These are phyloP conservation scores for Elsinoe batatas DNA, from an alignment of 2,329 filamentous ascomycete species.

Conservation along the genomic window DNA sequence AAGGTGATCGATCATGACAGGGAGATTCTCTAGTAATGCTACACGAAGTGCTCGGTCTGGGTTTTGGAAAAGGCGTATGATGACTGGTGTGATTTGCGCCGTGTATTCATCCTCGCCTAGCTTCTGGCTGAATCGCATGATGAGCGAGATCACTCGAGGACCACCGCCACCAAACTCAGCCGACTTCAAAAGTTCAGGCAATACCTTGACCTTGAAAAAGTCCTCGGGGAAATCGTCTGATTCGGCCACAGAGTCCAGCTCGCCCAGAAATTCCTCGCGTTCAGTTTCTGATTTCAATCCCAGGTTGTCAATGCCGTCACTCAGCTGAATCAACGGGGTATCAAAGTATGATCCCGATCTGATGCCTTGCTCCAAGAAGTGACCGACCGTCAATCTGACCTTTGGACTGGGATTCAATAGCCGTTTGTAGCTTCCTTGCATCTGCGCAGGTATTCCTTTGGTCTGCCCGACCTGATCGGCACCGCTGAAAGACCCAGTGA, in stretches of 20 bases:
- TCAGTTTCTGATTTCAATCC: conserved; percentile 80
- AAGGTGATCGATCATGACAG: conserved; percentile 82
- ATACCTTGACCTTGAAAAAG: conserved; percentile 93
- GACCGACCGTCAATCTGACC: conserved; percentile 67
- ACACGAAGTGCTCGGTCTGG: conserved; percentile 88
- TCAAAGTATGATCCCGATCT: conserved; percentile 82
- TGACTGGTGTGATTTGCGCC: conserved; percentile 68
- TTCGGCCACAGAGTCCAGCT: conserved; percentile 61
- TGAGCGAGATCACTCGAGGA: conserved; percentile 76
- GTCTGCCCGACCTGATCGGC: conserved; percentile 74
- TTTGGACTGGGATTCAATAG: conserved; percentile 85
- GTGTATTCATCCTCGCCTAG: conserved; percentile 86
- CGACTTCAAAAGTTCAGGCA: conserved; percentile 92
- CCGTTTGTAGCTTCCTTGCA: conserved; percentile 87
- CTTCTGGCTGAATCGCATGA: conserved; percentile 85
- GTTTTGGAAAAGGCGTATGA: conserved; percentile 79
- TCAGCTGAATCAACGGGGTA: conserved; percentile 81
- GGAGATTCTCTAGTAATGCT: conserved; percentile 78
- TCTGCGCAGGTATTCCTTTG: conserved; percentile 72
- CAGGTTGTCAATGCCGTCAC: conserved; percentile 84
- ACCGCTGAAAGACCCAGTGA: conserved; percentile 73
- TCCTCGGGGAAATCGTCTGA: conserved; percentile 95
- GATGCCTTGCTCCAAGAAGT: conserved; percentile 83
- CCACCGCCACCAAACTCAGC: conserved; percentile 97
- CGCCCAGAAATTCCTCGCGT: conserved; percentile 71